A percentile compares a stretch with the other conserved stretches of the same genome.
Conservation (phyloP, 129 eudicot species). For the Arctium minus region DNA sequence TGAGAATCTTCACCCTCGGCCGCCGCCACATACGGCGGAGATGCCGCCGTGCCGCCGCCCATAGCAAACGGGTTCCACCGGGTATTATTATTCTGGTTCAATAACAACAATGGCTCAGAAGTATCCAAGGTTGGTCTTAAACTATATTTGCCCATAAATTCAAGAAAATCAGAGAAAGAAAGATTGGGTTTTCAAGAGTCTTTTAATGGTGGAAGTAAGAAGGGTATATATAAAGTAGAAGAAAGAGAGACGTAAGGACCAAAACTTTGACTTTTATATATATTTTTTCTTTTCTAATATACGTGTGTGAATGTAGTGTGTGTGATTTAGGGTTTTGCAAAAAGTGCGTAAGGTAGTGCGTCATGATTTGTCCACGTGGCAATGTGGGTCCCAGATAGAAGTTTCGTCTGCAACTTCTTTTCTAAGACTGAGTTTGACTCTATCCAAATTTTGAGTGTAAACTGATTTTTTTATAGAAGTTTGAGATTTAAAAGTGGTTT, state of each 20-base stretch:
- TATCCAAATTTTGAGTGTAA: slow-evolving; percentile 3
- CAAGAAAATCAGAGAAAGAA: not conserved
- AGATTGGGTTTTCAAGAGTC: slow-evolving; percentile 42
- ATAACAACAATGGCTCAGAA: slow-evolving; percentile 43
- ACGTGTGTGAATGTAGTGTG: slow-evolving; percentile 28
- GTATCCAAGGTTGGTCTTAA: slow-evolving; percentile 57
- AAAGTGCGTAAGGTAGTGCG: slow-evolving; percentile 66
- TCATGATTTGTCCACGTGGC: slow-evolving; percentile 49
- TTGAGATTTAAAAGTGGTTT: not conserved
- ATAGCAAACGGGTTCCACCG: slow-evolving; percentile 29
- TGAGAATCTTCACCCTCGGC: not conserved
- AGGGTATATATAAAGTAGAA: slow-evolving; percentile 21
- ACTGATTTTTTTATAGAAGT: not conserved
- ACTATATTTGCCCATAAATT: slow-evolving; percentile 2
- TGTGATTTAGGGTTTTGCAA: slow-evolving; percentile 19
- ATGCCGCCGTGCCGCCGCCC: slow-evolving; percentile 10
- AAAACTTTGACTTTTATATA: slow-evolving; percentile 22
- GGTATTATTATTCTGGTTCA: slow-evolving; percentile 41
- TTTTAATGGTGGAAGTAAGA: slow-evolving; percentile 35
- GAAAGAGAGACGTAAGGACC: slow-evolving; percentile 9
- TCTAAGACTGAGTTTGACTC: slow-evolving; percentile 49
- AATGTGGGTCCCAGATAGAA: slow-evolving; percentile 21
- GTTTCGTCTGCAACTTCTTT: slow-evolving; percentile 39
- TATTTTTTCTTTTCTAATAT: not conserved
- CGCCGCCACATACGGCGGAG: slow-evolving; percentile 1